Evolutionary conservation across 2,329 filamentous ascomycete species (phyloP).

Genomic region (Fusarium marasasianum): DNA sequence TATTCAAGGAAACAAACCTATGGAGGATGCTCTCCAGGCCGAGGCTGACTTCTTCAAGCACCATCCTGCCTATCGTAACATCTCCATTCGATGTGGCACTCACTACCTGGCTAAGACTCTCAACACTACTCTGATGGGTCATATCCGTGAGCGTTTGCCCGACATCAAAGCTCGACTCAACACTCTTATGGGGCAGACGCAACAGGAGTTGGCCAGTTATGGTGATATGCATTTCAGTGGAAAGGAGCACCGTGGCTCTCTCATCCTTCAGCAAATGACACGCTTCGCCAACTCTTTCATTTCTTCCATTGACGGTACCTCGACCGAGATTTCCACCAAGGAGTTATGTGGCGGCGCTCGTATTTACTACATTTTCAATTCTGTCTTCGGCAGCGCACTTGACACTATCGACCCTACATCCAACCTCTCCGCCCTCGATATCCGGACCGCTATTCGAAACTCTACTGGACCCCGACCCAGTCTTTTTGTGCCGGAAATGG

Average conservation of each 20-base stretch:
- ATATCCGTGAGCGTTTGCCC: constrained; percentile 93
- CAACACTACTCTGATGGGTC: constrained; percentile 93
- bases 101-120: constrained; percentile 94
- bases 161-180: constrained; percentile 98
- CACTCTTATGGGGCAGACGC: constrained; percentile 99
- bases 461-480: constrained; percentile 96
- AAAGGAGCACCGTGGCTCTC: constrained; percentile 93
- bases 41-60: constrained; percentile 97
- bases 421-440: constrained; percentile 93
- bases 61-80: constrained; percentile 96
- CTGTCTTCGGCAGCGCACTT: constrained; percentile 94
- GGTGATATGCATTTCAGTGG: constrained; percentile 98
- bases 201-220: constrained; percentile 97
- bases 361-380: constrained; percentile 99
- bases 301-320: constrained; percentile 97
- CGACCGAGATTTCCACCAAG: constrained; percentile 98
- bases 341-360: constrained; percentile 93
- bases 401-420: constrained; percentile 96
- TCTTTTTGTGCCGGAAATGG: constrained; percentile 96
- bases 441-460: constrained; percentile 96
- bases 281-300: constrained; percentile 98
- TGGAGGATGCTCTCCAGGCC: constrained; percentile 87
- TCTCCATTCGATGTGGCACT: constrained; percentile 91
- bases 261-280: constrained; percentile 97
- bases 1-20: constrained; percentile 94